phyloP scores from a whole-genome alignment of 306 rosid genomes.

The Crataegus laevigata region DNA sequence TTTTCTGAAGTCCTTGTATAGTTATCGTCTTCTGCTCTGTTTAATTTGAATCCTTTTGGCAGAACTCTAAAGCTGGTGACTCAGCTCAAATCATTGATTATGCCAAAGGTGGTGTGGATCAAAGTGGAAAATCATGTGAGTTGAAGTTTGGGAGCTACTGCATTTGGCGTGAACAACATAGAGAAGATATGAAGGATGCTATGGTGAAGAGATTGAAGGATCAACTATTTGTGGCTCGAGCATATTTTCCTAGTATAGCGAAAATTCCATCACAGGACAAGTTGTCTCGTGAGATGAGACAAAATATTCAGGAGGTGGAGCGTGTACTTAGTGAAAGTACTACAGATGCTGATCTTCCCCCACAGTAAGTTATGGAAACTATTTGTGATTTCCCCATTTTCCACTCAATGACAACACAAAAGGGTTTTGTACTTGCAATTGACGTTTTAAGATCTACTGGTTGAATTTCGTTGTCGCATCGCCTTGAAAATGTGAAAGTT shows the following conservation, averaged over 20 bases:
- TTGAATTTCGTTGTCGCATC: neutral
- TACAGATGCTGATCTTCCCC: slow-evolving; percentile 85
- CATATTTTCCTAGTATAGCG: slow-evolving; percentile 90
- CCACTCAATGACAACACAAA: neutral
- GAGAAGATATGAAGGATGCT: slow-evolving; percentile 73
- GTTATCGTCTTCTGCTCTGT: slow-evolving; percentile 10
- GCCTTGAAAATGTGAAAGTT: neutral
- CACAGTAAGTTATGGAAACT: slow-evolving; percentile 52
- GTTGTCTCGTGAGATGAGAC: slow-evolving; percentile 76
- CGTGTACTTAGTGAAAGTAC: slow-evolving; percentile 83
- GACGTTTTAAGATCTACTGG: neutral
- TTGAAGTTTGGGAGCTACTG: slow-evolving; percentile 88
- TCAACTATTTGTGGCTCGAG: slow-evolving; percentile 87
- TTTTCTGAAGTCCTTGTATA: neutral
- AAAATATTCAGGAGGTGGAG: slow-evolving; percentile 92
- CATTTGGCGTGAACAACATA: slow-evolving; percentile 71
- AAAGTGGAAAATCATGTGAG: slow-evolving; percentile 66
- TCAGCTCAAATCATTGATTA: slow-evolving; percentile 22
- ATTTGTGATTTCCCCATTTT: slow-evolving; percentile 8
- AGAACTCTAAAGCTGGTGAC: slow-evolving; percentile 40
- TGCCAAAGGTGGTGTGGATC: slow-evolving; percentile 39
- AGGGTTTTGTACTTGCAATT: neutral
- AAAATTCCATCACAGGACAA: slow-evolving; percentile 71
- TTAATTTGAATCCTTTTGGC: slow-evolving; percentile 34
- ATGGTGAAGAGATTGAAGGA: slow-evolving; percentile 85